phyloP scores from a whole-genome alignment of 1,139 yeast species.

The Kodamaea derodonti region DNA sequence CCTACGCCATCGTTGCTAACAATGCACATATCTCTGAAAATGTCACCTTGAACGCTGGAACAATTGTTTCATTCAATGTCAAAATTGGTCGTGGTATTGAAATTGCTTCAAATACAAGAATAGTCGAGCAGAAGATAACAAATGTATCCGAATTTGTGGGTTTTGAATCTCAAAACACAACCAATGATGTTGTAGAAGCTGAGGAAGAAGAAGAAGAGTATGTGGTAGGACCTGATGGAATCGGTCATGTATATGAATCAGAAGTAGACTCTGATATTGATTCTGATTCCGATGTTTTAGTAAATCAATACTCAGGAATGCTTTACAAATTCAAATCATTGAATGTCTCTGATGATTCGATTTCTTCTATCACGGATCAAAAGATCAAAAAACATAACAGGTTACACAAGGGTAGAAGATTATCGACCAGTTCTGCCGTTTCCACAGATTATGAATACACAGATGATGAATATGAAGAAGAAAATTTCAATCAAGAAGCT shows the following conservation, averaged over 20 bases:
- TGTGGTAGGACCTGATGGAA: slow-evolving; percentile 57
- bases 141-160: slow-evolving; percentile 20
- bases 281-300: slow-evolving; percentile 32
- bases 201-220: slow-evolving; percentile 23
- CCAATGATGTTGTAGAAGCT: slow-evolving; percentile 25
- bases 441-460: slow-evolving; percentile 42
- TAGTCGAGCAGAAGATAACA: slow-evolving; percentile 46
- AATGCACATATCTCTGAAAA: slow-evolving; percentile 51
- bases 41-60: slow-evolving; percentile 56
- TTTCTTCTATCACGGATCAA: slow-evolving; percentile 55
- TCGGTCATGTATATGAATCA: slow-evolving; percentile 55
- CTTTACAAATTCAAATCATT: slow-evolving; percentile 61
- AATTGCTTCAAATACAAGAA: slow-evolving; percentile 48
- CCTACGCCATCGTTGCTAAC: slow-evolving; percentile 67
- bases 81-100: slow-evolving; percentile 50
- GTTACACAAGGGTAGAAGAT: slow-evolving; percentile 23
- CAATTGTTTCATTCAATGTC: slow-evolving; percentile 79
- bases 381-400: slow-evolving; percentile 34
- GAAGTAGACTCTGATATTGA: slow-evolving; percentile 38
- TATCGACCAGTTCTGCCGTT: slow-evolving; percentile 35
- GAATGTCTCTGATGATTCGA: slow-evolving; percentile 76
- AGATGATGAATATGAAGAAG: slow-evolving; percentile 53
- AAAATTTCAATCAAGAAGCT: slow-evolving; percentile 84
- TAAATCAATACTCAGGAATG: slow-evolving; percentile 32
- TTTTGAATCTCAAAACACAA: slow-evolving; percentile 16